A percentile compares a stretch with the other conserved stretches of the same genome.
Evolutionary conservation across 441 rosid species (phyloP).

Genomic region (Pelargonium cotyledonis): DNA sequence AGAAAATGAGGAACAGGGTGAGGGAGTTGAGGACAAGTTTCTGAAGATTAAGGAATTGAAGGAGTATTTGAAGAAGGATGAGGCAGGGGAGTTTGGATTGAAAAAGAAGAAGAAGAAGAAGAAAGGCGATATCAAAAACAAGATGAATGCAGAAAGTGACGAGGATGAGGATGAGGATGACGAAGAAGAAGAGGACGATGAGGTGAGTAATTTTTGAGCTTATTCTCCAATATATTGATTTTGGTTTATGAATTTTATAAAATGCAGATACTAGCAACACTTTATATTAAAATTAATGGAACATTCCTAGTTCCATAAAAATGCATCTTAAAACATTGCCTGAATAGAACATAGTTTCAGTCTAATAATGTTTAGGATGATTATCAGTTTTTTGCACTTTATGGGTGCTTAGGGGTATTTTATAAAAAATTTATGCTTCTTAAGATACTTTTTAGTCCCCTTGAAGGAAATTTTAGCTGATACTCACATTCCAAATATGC

Average conservation of each 20-base stretch:
- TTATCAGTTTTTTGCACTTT: too few species aligned
- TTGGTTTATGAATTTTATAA: too few species aligned
- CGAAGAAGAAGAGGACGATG: slow-evolving; percentile 26
- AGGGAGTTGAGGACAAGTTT: slow-evolving; percentile 72
- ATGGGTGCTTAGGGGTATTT: background rate
- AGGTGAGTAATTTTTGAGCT: background rate
- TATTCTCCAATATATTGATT: background rate
- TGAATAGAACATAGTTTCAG: background rate
- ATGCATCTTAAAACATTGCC: background rate
- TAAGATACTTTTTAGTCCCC: background rate
- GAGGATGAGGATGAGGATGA: slow-evolving; percentile 12
- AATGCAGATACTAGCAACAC: too few species aligned
- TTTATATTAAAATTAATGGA: too few species aligned
- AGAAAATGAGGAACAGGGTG: slow-evolving; percentile 16
- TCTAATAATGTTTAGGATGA: background rate
- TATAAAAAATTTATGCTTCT: background rate
- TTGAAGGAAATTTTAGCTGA: background rate
- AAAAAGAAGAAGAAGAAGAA: slow-evolving; percentile 32
- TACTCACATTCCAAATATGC: background rate
- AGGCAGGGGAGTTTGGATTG: slow-evolving; percentile 65
- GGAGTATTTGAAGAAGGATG: slow-evolving; percentile 63
- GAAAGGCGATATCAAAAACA: slow-evolving; percentile 15
- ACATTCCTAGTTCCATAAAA: background rate
- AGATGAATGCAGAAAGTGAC: slow-evolving; percentile 7
- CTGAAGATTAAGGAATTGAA: slow-evolving; percentile 74